Percentiles rank a stretch among this genome's conserved stretches.
These are phyloP conservation scores for Naegleria gruberi DNA, from an alignment of 208 protist species.

Conservation along the genomic window DNA sequence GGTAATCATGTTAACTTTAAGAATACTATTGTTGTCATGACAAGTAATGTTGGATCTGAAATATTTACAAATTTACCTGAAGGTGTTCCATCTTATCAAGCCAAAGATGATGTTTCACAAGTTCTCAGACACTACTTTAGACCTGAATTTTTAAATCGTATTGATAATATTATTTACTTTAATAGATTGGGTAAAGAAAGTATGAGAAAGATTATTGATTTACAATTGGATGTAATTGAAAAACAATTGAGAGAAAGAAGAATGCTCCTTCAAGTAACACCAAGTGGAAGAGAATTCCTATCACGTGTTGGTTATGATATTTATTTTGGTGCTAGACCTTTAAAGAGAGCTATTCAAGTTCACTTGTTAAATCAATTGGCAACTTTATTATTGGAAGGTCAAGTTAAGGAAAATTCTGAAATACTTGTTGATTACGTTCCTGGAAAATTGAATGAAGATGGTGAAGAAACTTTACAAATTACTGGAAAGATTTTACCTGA, in stretches of 20 bases:
- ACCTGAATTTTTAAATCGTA: constrained; percentile 96
- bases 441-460: background rate
- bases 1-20: constrained; percentile 68
- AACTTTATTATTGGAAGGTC: constrained; percentile 68
- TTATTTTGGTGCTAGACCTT: constrained; percentile 85
- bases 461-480: background rate
- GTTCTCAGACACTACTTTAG: constrained; percentile 73
- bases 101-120: constrained; percentile 60
- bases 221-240: constrained; percentile 67
- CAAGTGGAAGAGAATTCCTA: constrained; percentile 67
- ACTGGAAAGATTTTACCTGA: background rate
- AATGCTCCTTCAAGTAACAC: constrained; percentile 60
- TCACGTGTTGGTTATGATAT: constrained; percentile 70
- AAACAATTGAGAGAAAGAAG: constrained; percentile 66
- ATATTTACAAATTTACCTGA: constrained; percentile 33
- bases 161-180: constrained; percentile 96
- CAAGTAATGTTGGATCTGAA: constrained; percentile 57
- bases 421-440: background rate
- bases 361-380: constrained; percentile 79
- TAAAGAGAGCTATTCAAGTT: constrained; percentile 80
- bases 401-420: constrained; percentile 59
- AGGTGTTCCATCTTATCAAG: background rate
- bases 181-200: constrained; percentile 66
- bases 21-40: constrained; percentile 74
- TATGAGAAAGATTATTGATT: constrained; percentile 73